A percentile compares a stretch with the other conserved stretches of the same genome.
Conservation (phyloP, 2,329 filamentous ascomycete genomes). For the Aureobasidium subglaciale region DNA sequence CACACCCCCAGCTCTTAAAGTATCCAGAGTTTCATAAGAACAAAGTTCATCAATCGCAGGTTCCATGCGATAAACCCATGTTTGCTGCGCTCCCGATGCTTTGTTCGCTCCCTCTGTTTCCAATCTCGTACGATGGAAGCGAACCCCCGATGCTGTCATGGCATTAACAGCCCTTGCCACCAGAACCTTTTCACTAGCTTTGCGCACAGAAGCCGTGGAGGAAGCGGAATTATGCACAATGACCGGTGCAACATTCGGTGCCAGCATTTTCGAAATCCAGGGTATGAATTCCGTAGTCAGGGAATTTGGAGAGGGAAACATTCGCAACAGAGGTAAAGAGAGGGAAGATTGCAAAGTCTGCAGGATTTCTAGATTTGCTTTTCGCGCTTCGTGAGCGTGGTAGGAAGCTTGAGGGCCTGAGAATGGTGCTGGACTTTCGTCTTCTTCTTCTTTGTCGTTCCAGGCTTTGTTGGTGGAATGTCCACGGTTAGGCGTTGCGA, state of each 20-base stretch:
- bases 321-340: constrained; percentile 62
- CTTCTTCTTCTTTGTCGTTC: constrained; percentile 37
- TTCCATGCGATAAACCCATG: constrained; percentile 88
- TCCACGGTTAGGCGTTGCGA: constrained; percentile 62
- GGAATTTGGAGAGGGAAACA: constrained; percentile 71
- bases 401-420: constrained; percentile 76
- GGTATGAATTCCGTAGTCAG: constrained; percentile 78
- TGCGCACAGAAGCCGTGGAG: constrained; percentile 72
- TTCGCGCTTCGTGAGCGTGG: constrained; percentile 70
- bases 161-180: constrained; percentile 73
- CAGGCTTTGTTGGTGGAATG: constrained; percentile 28
- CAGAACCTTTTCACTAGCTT: constrained; percentile 74
- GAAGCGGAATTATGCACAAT: constrained; percentile 54
- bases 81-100: constrained; percentile 22
- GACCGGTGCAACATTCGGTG: constrained; percentile 85
- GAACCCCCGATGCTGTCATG: constrained; percentile 74
- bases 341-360: constrained; percentile 66
- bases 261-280: constrained; percentile 74
- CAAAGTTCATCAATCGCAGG: constrained; percentile 77
- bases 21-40: constrained; percentile 60
- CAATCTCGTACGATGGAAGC: constrained; percentile 72
- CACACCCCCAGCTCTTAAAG: constrained; percentile 40
- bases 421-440: constrained; percentile 54
- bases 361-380: constrained; percentile 68
- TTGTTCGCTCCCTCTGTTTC: constrained; percentile 42